Conservation (phyloP, 2,329 filamentous ascomycete genomes). For the Diaporthe capsici region DNA sequence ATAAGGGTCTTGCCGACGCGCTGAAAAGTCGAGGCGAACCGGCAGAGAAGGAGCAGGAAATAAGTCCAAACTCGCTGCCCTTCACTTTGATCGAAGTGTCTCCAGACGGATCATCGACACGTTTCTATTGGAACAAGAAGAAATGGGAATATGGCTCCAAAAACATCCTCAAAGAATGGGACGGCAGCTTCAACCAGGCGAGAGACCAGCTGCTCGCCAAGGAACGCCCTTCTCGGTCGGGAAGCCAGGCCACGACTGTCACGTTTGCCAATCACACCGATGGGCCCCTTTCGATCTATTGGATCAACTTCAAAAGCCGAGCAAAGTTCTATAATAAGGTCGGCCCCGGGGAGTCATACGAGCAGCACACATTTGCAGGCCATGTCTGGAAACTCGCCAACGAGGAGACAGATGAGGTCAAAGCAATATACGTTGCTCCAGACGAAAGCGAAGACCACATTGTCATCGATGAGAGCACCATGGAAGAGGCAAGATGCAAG, state of each 20-base stretch:
- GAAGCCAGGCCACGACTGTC: neutral
- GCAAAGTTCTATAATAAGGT: neutral
- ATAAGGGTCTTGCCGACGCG: neutral
- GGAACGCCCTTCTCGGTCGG: neutral
- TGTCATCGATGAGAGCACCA: constrained; percentile 9
- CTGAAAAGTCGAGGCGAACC: neutral
- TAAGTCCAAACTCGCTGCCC: neutral
- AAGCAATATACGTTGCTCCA: constrained; percentile 5
- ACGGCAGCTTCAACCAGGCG: neutral
- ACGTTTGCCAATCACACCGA: neutral
- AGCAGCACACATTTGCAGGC: neutral
- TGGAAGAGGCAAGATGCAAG: neutral
- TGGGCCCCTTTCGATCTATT: neutral
- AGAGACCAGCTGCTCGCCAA: neutral
- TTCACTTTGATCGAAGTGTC: neutral
- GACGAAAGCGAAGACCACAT: constrained; percentile 1
- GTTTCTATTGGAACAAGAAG: neutral
- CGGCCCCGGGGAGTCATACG: neutral
- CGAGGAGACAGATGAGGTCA: neutral
- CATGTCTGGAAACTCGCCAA: constrained; percentile 1
- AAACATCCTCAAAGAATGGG: neutral
- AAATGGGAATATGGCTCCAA: neutral
- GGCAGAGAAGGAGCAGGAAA: neutral
- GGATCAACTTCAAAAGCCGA: constrained; percentile 4
- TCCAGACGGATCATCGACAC: neutral